Evolutionary conservation across 2,329 filamentous ascomycete genomes (phyloP).

Genomic region (Botryosphaeria agaves): DNA sequence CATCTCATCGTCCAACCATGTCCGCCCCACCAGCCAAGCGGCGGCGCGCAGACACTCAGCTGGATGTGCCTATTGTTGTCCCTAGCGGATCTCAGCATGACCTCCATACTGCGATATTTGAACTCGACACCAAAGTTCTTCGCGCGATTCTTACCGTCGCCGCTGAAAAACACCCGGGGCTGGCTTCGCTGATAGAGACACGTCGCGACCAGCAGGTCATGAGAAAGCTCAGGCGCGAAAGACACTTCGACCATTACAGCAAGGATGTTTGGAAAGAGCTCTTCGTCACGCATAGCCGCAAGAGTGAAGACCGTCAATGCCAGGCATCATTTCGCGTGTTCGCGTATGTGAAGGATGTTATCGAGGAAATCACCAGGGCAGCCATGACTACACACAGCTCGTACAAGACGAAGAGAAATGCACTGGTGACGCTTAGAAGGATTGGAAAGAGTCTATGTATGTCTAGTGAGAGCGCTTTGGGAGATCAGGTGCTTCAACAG

Average conservation of each 20-base stretch:
- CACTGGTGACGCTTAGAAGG: slow-evolving; percentile 4
- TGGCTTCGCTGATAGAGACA: not conserved
- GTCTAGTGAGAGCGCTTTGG: not conserved
- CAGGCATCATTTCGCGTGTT: not conserved
- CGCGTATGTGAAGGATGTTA: not conserved
- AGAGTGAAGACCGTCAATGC: not conserved
- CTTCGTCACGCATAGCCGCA: not conserved
- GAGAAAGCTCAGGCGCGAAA: not conserved
- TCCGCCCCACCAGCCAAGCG: not conserved
- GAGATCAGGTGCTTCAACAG: not conserved
- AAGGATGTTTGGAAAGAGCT: slow-evolving; percentile 1
- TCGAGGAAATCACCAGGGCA: not conserved
- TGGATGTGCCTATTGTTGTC: not conserved
- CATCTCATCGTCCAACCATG: not conserved
- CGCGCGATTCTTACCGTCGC: not conserved
- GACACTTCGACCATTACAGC: slow-evolving; percentile 1
- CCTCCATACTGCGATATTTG: not conserved
- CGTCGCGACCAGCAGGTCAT: not conserved
- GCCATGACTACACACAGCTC: not conserved
- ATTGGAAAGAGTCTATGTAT: slow-evolving; percentile 3
- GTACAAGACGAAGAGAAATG: slow-evolving; percentile 2
- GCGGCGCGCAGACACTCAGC: not conserved
- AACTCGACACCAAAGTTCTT: not conserved
- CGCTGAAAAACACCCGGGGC: not conserved
- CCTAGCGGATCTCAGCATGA: not conserved